These are phyloP conservation scores for Lotus japonicus DNA, from an alignment of 306 rosid species.

Conservation along the genomic window DNA sequence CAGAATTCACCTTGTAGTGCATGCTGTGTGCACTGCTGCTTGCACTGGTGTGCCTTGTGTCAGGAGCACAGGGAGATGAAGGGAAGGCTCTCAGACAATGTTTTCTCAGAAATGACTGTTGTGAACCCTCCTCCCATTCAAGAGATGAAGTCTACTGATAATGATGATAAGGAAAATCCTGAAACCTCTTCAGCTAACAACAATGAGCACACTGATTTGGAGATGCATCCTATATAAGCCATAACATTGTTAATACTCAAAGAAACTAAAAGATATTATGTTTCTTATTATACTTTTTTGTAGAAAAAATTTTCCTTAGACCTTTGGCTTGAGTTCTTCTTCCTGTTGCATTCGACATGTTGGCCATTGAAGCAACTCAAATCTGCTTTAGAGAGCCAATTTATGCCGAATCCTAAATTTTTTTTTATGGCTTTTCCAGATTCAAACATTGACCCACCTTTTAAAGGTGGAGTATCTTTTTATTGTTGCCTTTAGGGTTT, in stretches of 20 bases:
- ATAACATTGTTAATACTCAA: not conserved
- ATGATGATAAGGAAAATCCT: constrained; percentile 23
- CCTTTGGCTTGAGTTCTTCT: constrained; percentile 4
- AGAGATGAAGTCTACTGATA: constrained; percentile 64
- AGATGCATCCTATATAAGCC: constrained; percentile 72
- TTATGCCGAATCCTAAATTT: not conserved
- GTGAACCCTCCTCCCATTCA: constrained; percentile 83
- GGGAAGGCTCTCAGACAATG: constrained; percentile 61
- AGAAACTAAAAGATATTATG: not conserved
- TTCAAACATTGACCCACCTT: too few relatives aligned
- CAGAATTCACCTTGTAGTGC: constrained; percentile 88
- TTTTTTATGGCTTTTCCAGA: too few relatives aligned
- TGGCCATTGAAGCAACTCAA: not conserved
- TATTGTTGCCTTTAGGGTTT: too few relatives aligned
- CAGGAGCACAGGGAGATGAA: constrained; percentile 98
- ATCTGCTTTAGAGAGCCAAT: not conserved
- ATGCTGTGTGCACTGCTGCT: constrained; percentile 90
- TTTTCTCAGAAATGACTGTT: constrained; percentile 63
- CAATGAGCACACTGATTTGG: constrained; percentile 57
- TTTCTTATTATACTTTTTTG: not conserved
- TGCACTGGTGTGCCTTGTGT: constrained; percentile 95
- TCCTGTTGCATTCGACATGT: not conserved
- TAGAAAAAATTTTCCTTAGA: not conserved
- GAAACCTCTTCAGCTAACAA: constrained; percentile 44
- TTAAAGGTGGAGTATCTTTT: too few relatives aligned